phyloP scores from a whole-genome alignment of 768 basidiomycete species.

The Tylopilus sp. region DNA sequence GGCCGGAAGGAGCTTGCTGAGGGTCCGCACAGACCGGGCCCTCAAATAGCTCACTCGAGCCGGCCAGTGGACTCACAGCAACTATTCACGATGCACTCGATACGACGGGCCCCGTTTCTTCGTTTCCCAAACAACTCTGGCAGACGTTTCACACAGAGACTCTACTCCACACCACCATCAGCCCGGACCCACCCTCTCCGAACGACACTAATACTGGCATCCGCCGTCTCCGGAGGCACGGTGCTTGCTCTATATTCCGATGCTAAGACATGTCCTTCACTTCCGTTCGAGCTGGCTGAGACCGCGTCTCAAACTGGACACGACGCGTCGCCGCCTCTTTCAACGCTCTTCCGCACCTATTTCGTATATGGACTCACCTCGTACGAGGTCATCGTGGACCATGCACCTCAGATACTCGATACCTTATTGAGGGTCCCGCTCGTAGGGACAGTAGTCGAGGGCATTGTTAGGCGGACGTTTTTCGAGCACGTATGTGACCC shows the following conservation, averaged over 20 bases:
- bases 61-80: neutral
- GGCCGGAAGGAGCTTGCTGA: slow-evolving; percentile 13
- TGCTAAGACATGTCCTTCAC: slow-evolving; percentile 23
- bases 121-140: neutral
- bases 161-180: slow-evolving; percentile 2
- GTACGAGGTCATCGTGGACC: slow-evolving; percentile 70
- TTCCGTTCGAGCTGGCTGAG: slow-evolving; percentile 15
- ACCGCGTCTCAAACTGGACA: neutral
- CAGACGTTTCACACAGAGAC: neutral
- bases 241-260: slow-evolving; percentile 22
- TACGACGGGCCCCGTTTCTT: slow-evolving; percentile 9
- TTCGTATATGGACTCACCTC: slow-evolving; percentile 81
- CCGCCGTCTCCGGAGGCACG: slow-evolving; percentile 18
- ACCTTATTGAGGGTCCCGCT: slow-evolving; percentile 47
- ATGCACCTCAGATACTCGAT: slow-evolving; percentile 63
- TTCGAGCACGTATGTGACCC: slow-evolving; percentile 64
- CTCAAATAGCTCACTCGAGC: neutral
- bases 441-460: slow-evolving; percentile 60
- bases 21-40: no score
- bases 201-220: slow-evolving; percentile 13
- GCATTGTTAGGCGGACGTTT: slow-evolving; percentile 74
- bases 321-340: slow-evolving; percentile 24
- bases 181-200: slow-evolving; percentile 4
- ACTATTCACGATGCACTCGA: slow-evolving; percentile 5
- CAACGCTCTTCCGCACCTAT: slow-evolving; percentile 64